Conservation (phyloP, 225 moss, liverwort and hornwort species). For the Bryoerythrophyllum caledonicum region DNA sequence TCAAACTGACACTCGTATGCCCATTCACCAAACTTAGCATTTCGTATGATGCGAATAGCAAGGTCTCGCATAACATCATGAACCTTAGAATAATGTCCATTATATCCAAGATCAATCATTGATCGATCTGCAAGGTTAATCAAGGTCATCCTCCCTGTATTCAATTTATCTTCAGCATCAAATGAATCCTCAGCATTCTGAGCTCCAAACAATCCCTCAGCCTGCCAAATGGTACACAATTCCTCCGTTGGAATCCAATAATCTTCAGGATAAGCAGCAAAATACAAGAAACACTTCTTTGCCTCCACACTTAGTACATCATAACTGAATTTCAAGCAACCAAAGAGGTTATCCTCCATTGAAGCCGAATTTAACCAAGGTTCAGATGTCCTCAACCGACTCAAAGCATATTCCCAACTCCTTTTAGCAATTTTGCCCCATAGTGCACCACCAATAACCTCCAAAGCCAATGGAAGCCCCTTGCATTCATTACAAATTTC, state of each 20-base stretch:
- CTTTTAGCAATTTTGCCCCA: not conserved
- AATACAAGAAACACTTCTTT: slow-evolving; percentile 6
- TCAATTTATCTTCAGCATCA: accelerated
- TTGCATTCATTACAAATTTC: slow-evolving; percentile 10
- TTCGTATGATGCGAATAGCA: too few species aligned
- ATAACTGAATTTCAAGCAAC: not conserved
- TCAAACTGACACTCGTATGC: not conserved
- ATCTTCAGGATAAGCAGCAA: not conserved
- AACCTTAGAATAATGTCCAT: not conserved
- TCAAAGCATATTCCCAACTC: too few species aligned
- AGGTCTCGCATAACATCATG: not conserved
- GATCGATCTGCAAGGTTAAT: not conserved
- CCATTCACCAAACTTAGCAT: not conserved
- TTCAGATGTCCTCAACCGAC: too few species aligned
- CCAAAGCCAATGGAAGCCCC: not conserved
- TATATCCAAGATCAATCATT: not conserved
- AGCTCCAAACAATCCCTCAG: too few species aligned
- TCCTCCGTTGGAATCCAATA: accelerated
- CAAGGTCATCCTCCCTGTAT: not conserved
- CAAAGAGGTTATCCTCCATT: not conserved
- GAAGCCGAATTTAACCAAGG: too few species aligned
- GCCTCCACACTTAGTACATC: not conserved
- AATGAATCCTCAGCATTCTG: too few species aligned
- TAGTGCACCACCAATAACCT: slow-evolving; percentile 6
- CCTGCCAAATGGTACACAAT: not conserved